Base-by-base conservation (phyloP, 768 basidiomycete genomes). In the Pleurotus tuber-regium region DNA sequence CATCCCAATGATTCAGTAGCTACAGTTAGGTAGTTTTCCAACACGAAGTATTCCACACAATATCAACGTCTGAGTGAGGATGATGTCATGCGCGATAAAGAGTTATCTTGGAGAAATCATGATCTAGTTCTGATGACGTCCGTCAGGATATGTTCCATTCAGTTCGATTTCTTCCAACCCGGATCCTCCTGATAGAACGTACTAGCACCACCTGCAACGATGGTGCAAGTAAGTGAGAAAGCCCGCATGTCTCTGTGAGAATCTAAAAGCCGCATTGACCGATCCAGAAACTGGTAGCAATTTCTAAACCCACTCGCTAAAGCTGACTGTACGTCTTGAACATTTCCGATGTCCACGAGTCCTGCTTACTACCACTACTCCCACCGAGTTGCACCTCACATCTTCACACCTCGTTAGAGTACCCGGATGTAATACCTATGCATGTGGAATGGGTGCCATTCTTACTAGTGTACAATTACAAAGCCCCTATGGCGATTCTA, bases 1-100 rank as follows among this genome's bases (percentile, higher is more conserved):
- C 23, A 48, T 48, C 46, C 46, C 46, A 48, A 48, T 30, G 46
- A 21, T 23, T 24, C 23, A 48, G 30, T 48, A 48, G 46, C 18
- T 48, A 48, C 31, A n/a, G n/a, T n/a, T n/a, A n/a, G n/a, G n/a
- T n/a, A n/a, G n/a, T n/a, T n/a, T n/a, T n/a, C n/a, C n/a, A n/a
- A n/a, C n/a, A n/a, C n/a, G n/a, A n/a, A n/a, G n/a, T n/a, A n/a
- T n/a, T n/a, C n/a, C n/a, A n/a, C n/a, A n/a, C n/a, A n/a, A n/a
- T n/a, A 19, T 9, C 18, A 19, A 40, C n/a, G 8, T 11, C 11
- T 19, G 16, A 40, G 21, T 8, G 9, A 16, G 8, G 23, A 42
- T 42, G 41, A 42, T 42, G 41, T 42, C 41, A 42, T 42, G 26
- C 8, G 26, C 24, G 41, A 24, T 24, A 24, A 21, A 42, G 23